Base-by-base conservation (phyloP, 805 yeast species). In the Yarrowia hollandica region DNA sequence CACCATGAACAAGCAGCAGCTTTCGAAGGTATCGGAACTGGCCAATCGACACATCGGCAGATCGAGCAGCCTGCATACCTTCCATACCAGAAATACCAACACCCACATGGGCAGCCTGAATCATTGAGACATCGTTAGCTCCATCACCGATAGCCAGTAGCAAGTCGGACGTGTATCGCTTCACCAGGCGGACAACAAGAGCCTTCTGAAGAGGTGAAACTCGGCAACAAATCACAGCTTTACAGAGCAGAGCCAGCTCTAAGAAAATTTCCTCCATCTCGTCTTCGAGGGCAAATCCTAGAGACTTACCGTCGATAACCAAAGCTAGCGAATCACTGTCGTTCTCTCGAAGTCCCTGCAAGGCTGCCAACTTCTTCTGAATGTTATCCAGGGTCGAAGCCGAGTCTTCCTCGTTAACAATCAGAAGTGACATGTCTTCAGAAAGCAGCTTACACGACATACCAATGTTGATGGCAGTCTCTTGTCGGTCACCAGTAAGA, bases 71-170 rank as follows among this genome's bases (percentile, higher is more conserved):
- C 73, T 94, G 99, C 90, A 91, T 90, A 65, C 99, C 99, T 75
- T 94, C 99, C 92, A 90, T 86, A 64, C 99, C 99, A 73, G 96
- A 88, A 63, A 94, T 95, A 70, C 99, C 99, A 21, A 94, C 96
- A 63, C 99, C 99, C 57, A 94, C 97, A 72, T 94, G 98, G 0
- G 99, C 99, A 14, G 99, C 98, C 73, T 94, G 99, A 64, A 94
- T 94, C 99, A 94, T 94, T 33, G 96, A 86, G 37, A 94, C 99
- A 75, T 94, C 99, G 69, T 94, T 94, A 2, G 99, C 99, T 68
- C 99, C 99, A 73, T 94, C 99, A 41, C 99, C 99, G 68, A 94
- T 86, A 0, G 99, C 98, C 61, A 94, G 76, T 39, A 95, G 72
- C 1, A 96, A 82, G 3, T 78, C 71, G 48, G 86, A 84, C 68